Evolutionary conservation across 2,329 filamentous ascomycete species (phyloP), one percentile per base, ranked within the genome.

Genomic region (Exophiala mesophila): DNA sequence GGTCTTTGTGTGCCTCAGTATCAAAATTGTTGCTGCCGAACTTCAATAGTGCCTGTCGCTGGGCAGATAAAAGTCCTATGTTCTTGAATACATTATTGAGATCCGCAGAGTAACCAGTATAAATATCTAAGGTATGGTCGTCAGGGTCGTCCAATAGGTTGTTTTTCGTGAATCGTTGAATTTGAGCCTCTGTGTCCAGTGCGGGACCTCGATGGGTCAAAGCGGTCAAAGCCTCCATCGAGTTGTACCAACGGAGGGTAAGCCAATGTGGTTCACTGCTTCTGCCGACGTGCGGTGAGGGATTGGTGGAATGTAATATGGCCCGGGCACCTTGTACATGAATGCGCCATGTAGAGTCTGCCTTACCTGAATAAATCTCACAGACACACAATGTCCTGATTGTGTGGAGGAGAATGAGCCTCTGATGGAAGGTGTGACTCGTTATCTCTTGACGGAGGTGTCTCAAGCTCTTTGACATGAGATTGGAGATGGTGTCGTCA

Each of bases 261-360:
- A 62, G 56, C 38, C 52, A 49, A 28, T 36, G 12, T 16, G 41
- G 20, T 18, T 42, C 42, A 17, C 49, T 47, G 8, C 55, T 55
- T 2, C 56, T 50, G 2, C 55, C 41, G 24, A 45, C 18, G 12
- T 21, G 24, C 12, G 3, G 17, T 4, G 19, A 17, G 10, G 20
- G 17, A 10, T 23, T 19, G 6, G 23, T 6, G 4, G 37, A 41
- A 9, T 18, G 54, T 57, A 68, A 60, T 41, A 69, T 51, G 3
- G 63, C 65, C 46, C 59, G 60, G 20, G 66, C 65, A 19, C 66
- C 66, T 34, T 65, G 63, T 23, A 69, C 59, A 54, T 69, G 66
- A 10, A 63, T 63, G 26, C 66, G 58, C 66, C 66, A 69, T 5
- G 65, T 62, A 43, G 61, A 59, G 24, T 66, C 57, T 29, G 66